Conservation (phyloP, 306 rosid genomes). For the Ormosia semicastrata region DNA sequence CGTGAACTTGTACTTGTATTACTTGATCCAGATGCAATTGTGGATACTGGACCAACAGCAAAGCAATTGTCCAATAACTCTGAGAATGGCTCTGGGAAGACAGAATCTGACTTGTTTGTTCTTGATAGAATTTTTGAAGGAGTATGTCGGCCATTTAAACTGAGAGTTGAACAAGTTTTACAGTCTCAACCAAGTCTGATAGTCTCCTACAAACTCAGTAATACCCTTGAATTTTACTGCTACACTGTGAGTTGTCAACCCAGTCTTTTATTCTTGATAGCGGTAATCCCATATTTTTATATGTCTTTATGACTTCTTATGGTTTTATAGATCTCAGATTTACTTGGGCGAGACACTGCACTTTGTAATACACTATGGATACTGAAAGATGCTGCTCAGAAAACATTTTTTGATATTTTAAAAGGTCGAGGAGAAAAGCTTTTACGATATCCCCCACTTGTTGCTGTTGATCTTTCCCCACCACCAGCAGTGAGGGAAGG, state of each 20-base stretch:
- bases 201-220: slow-evolving; percentile 85
- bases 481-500: slow-evolving; percentile 98
- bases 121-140: slow-evolving; percentile 98
- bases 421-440: slow-evolving; percentile 90
- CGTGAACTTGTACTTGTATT: slow-evolving; percentile 82
- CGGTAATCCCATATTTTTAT: not conserved
- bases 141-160: slow-evolving; percentile 97
- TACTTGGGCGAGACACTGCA: slow-evolving; percentile 90
- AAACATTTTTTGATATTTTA: slow-evolving; percentile 88
- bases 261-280: not conserved
- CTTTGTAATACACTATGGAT: slow-evolving; percentile 82
- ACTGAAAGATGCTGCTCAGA: slow-evolving; percentile 90
- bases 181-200: slow-evolving; percentile 94
- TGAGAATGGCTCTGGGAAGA: slow-evolving; percentile 59
- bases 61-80: slow-evolving; percentile 50
- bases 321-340: slow-evolving; percentile 74
- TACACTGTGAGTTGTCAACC: slow-evolving; percentile 71
- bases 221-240: slow-evolving; percentile 89
- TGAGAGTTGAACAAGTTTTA: slow-evolving; percentile 96
- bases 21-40: slow-evolving; percentile 77
- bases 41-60: slow-evolving; percentile 58
- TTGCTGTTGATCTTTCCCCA: slow-evolving; percentile 93
- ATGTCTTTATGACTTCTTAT: slow-evolving; percentile 22
- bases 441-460: slow-evolving; percentile 90
- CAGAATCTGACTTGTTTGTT: slow-evolving; percentile 80